These are phyloP conservation scores for Epichloe typhina DNA, from an alignment of 2,329 filamentous ascomycete species.

Conservation along the genomic window DNA sequence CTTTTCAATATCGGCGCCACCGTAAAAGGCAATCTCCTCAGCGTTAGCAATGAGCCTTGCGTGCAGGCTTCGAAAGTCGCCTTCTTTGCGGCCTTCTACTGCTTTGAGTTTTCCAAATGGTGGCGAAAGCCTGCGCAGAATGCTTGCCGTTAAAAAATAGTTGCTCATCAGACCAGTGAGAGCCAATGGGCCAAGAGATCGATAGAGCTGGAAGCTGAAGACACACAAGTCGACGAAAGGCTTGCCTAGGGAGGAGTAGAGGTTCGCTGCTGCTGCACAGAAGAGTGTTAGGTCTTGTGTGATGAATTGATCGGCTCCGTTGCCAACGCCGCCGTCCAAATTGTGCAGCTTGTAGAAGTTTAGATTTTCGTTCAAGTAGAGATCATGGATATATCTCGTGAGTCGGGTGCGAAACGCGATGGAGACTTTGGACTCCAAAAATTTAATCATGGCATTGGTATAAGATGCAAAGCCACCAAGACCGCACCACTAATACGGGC, in stretches of 20 bases:
- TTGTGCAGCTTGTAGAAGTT: conserved; percentile 96
- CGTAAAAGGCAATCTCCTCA: conserved; percentile 95
- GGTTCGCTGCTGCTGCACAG: conserved; percentile 77
- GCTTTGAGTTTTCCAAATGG: conserved; percentile 96
- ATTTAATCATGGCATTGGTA: conserved; percentile 98
- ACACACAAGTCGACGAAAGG: conserved; percentile 93
- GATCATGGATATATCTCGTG: conserved; percentile 91
- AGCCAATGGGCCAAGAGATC: conserved; percentile 77
- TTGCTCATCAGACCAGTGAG: conserved; percentile 78
- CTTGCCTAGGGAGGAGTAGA: conserved; percentile 96
- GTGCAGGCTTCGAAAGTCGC: conserved; percentile 85
- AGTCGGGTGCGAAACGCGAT: conserved; percentile 94
- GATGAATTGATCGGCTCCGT: conserved; percentile 91
- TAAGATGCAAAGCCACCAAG: conserved; percentile 90
- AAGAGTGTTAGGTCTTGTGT: conserved; percentile 94
- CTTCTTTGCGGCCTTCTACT: conserved; percentile 87
- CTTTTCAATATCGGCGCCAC: conserved; percentile 89
- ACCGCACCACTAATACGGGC: conserved; percentile 58
- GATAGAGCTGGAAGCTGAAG: conserved; percentile 95
- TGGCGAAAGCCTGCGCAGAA: conserved; percentile 76
- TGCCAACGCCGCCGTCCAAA: conserved; percentile 81
- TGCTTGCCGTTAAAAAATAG: conserved; percentile 86
- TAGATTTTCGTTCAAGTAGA: conserved; percentile 87
- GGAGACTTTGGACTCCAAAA: conserved; percentile 93
- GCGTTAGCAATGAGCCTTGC: conserved; percentile 90